Conservation (phyloP, 2,329 filamentous ascomycete species). For the Pestalotiopsis sp. region DNA sequence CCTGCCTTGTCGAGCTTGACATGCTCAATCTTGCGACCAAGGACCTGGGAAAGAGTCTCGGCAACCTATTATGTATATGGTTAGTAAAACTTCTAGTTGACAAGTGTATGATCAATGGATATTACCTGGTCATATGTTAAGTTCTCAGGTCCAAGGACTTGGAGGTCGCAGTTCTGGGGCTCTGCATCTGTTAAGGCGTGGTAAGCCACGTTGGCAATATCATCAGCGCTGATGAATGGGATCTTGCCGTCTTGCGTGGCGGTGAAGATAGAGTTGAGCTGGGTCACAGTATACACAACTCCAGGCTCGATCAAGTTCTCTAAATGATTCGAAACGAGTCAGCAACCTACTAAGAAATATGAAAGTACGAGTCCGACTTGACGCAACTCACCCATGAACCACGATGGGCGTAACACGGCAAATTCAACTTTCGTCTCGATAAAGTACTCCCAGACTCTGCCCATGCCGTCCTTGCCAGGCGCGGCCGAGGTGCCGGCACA, state of each 20-base stretch:
- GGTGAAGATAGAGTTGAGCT: constrained; percentile 21
- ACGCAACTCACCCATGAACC: constrained; percentile 17
- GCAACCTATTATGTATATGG: constrained; percentile 17
- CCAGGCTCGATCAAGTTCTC: constrained; percentile 23
- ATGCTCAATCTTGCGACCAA: constrained; percentile 25
- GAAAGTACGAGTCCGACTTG: neutral
- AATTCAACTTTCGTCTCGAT: constrained; percentile 20
- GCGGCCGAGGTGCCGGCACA: constrained; percentile 19
- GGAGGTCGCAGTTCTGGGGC: constrained; percentile 21
- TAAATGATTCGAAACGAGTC: neutral
- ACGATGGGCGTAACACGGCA: constrained; percentile 23
- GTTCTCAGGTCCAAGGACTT: constrained; percentile 21
- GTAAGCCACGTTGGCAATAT: constrained; percentile 22
- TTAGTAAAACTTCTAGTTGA: too few relatives aligned
- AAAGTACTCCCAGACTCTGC: constrained; percentile 24
- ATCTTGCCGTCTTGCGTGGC: constrained; percentile 22
- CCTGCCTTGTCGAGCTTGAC: constrained; percentile 22
- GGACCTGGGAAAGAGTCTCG: constrained; percentile 21
- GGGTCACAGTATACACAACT: constrained; percentile 19
- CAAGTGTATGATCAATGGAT: neutral
- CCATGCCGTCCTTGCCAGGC: constrained; percentile 23
- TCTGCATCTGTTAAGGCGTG: constrained; percentile 23
- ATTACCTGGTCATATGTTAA: constrained; percentile 17
- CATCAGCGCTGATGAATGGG: constrained; percentile 23
- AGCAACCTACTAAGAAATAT: neutral